Conservation (phyloP, 202 grass and related monocot species). For the Elaeis oleifera region DNA sequence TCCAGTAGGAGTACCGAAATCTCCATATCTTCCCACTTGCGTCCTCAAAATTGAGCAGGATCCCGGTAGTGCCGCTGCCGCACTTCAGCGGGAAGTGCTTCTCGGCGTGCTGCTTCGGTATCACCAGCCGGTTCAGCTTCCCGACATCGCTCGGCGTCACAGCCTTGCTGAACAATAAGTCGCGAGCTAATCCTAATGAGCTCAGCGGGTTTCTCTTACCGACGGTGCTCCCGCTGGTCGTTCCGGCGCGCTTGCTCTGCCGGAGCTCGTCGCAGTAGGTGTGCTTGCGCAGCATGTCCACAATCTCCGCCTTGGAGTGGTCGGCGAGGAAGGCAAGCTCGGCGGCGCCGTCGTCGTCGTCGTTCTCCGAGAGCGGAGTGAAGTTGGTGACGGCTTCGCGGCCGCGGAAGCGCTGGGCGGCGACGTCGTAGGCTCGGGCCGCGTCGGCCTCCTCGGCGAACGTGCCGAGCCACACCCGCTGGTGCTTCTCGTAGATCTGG, state of each 20-base stretch:
- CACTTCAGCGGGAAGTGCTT: constrained; percentile 62
- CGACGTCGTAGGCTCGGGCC: constrained; percentile 66
- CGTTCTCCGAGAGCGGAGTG: constrained; percentile 40
- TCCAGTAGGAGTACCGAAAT: constrained; percentile 97
- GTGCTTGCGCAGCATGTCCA: constrained; percentile 96
- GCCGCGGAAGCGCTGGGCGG: constrained; percentile 76
- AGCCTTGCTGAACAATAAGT: constrained; percentile 65
- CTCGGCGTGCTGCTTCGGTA: constrained; percentile 88
- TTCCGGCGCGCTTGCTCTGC: constrained; percentile 42
- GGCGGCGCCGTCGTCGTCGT: constrained; percentile 30
- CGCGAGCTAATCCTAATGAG: background rate
- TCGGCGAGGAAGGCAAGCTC: constrained; percentile 60
- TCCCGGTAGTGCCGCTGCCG: background rate
- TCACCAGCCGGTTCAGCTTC: constrained; percentile 82
- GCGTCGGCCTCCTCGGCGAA: constrained; percentile 51
- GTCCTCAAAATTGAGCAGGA: constrained; percentile 95
- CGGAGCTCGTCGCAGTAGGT: constrained; percentile 79
- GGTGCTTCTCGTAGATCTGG: constrained; percentile 96
- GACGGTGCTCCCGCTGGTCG: background rate
- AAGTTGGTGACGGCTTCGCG: constrained; percentile 85
- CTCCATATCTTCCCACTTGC: constrained; percentile 59
- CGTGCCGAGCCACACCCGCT: constrained; percentile 85
- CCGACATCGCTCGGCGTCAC: constrained; percentile 89
- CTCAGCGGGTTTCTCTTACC: background rate
- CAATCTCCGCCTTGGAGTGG: constrained; percentile 68